Evolutionary conservation across 768 basidiomycete species (phyloP).

Genomic region (Mycena polygramma): DNA sequence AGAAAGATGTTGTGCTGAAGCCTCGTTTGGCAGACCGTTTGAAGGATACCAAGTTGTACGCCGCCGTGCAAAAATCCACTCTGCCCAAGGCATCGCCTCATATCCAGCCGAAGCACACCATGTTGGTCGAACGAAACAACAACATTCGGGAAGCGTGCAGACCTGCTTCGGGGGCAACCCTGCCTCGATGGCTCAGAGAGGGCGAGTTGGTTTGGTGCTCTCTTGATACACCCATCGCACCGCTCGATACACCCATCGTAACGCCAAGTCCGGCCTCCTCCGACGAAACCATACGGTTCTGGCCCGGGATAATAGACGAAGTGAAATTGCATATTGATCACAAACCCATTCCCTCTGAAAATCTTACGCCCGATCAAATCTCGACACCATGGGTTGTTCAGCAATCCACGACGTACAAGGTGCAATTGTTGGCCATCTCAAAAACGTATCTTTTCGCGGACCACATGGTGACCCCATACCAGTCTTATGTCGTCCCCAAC

Average conservation of each 20-base stretch:
- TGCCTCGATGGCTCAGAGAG: slow-evolving; percentile 73
- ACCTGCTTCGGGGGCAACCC: slow-evolving; percentile 50
- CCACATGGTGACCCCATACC: slow-evolving; percentile 78
- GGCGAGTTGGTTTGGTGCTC: slow-evolving; percentile 82
- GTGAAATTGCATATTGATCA: slow-evolving; percentile 62
- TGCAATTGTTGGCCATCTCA: slow-evolving; percentile 74
- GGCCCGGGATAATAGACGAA: slow-evolving; percentile 81
- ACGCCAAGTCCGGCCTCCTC: slow-evolving; percentile 43
- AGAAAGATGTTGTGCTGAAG: slow-evolving; percentile 26
- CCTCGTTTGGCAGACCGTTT: slow-evolving; percentile 25
- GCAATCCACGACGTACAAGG: slow-evolving; percentile 61
- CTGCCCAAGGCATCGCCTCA: slow-evolving; percentile 50
- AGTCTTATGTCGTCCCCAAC: slow-evolving; percentile 70
- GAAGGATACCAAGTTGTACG: slow-evolving; percentile 44
- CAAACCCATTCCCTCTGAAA: slow-evolving; percentile 43
- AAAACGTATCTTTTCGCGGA: slow-evolving; percentile 64
- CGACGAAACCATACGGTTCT: slow-evolving; percentile 69
- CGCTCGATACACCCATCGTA: slow-evolving; percentile 61
- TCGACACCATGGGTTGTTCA: slow-evolving; percentile 21
- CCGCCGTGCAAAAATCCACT: slow-evolving; percentile 55
- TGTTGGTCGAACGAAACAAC: slow-evolving; percentile 72
- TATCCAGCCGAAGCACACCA: slow-evolving; percentile 55
- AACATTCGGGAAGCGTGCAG: slow-evolving; percentile 73
- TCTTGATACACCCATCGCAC: slow-evolving; percentile 62
- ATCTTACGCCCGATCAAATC: background rate